These are phyloP conservation scores for Chondrus crispus DNA, from an alignment of 23 red algal species.

Conservation along the genomic window DNA sequence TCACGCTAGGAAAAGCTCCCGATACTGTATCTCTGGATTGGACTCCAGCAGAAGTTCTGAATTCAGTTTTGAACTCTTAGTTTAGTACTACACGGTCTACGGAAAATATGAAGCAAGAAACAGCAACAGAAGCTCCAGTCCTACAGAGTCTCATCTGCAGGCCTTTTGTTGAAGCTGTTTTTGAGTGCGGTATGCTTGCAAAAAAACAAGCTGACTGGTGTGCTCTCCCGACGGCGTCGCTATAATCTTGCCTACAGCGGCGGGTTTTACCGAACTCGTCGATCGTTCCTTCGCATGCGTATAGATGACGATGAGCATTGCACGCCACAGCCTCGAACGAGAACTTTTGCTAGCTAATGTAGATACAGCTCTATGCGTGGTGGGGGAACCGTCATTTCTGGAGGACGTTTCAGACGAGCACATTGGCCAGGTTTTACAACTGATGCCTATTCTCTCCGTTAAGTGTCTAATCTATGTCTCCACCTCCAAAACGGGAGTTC, in stretches of 20 bases:
- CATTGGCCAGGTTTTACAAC: no score
- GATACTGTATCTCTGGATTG: not conserved
- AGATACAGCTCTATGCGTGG: no score
- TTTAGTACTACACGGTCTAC: not conserved
- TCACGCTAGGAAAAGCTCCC: not conserved
- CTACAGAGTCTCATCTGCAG: not conserved
- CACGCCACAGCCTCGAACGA: no score
- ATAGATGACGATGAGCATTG: not conserved
- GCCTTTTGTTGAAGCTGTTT: not conserved
- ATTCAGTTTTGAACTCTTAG: not conserved
- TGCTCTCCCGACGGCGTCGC: conserved; percentile 26
- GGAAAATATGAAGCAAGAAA: conserved; percentile 2
- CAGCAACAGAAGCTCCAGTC: not conserved
- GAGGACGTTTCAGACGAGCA: no score
- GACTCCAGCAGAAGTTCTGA: not conserved
- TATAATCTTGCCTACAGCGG: not conserved
- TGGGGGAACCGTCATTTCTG: no score
- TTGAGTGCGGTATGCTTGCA: not conserved
- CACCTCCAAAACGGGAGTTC: no score
- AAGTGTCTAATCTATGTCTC: no score
- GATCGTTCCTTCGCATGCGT: not conserved
- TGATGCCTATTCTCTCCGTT: no score
- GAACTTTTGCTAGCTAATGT: no score
- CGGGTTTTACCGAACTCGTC: not conserved
- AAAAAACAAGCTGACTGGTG: not conserved